A percentile compares a stretch with the other conserved stretches of the same genome.
Evolutionary conservation across 345 rosid genomes (phyloP).

Genomic region (Eucalyptus curtisii): DNA sequence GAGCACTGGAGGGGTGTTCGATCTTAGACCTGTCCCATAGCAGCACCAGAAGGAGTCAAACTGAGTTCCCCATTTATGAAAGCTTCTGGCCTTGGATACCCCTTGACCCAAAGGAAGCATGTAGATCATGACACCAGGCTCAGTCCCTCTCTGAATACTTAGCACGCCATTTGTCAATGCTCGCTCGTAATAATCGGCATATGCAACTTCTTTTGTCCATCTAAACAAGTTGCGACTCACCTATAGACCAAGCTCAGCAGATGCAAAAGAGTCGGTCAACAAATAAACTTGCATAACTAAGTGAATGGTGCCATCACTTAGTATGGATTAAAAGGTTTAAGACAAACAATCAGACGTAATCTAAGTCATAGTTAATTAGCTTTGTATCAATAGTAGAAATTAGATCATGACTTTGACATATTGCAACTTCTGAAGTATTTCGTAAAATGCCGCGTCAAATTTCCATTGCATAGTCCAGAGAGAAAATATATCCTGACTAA

Average conservation of each 20-base stretch:
- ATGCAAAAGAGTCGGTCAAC: background rate
- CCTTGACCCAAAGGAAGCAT: conserved; percentile 85
- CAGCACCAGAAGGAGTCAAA: conserved; percentile 90
- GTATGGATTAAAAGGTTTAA: background rate
- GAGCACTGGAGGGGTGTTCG: background rate
- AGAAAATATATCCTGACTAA: background rate
- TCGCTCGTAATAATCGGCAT: conserved; percentile 94
- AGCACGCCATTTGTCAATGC: conserved; percentile 92
- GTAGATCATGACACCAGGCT: conserved; percentile 95
- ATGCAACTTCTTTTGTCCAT: conserved; percentile 87
- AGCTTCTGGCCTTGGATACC: conserved; percentile 62
- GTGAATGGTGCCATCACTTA: background rate
- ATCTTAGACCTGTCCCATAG: conserved; percentile 77
- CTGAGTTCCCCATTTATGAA: conserved; percentile 84
- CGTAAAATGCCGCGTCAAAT: background rate
- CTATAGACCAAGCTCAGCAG: conserved; percentile 11
- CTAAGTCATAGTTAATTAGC: background rate
- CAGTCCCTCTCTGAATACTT: conserved; percentile 80
- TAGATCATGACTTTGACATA: background rate
- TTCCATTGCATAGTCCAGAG: background rate
- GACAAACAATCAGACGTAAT: background rate
- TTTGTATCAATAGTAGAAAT: background rate
- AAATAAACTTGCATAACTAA: background rate
- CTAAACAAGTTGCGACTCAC: conserved; percentile 83
- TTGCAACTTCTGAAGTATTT: background rate